Conservation (phyloP, 805 yeast genomes). For the Wickerhamiella sorbophila region DNA sequence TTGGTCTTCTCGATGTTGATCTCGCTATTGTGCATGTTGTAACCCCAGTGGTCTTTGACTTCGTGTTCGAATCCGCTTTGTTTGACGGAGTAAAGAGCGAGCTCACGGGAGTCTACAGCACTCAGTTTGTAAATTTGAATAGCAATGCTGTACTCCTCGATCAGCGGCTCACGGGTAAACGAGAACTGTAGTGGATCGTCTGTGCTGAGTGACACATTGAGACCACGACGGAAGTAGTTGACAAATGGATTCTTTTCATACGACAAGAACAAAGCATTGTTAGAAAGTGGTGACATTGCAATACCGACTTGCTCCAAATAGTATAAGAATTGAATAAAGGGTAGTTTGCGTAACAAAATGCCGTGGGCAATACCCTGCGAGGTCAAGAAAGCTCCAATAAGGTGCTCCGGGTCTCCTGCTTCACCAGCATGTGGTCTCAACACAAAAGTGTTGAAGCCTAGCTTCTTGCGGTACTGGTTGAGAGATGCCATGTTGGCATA, state of each 20-base stretch:
- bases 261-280: constrained; percentile 87
- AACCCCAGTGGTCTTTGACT: constrained; percentile 89
- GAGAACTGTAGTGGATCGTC: constrained; percentile 98
- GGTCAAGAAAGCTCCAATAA: constrained; percentile 75
- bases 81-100: constrained; percentile 80
- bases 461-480: constrained; percentile 63
- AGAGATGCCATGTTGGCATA: constrained; percentile 76
- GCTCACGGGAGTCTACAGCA: constrained; percentile 92
- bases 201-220: constrained; percentile 86
- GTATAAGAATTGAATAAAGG: constrained; percentile 85
- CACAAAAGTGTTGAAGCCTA: constrained; percentile 80
- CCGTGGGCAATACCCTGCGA: constrained; percentile 95
- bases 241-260: constrained; percentile 96
- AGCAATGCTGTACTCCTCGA: constrained; percentile 95
- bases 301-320: constrained; percentile 90
- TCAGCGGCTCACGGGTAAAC: constrained; percentile 91
- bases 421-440: constrained; percentile 97
- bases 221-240: constrained; percentile 78
- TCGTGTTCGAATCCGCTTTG: constrained; percentile 90
- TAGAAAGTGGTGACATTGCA: constrained; percentile 97
- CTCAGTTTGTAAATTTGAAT: constrained; percentile 93
- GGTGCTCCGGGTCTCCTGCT: constrained; percentile 99
- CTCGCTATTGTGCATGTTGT: constrained; percentile 44
- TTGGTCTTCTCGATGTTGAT: constrained; percentile 79
- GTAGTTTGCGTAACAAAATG: constrained; percentile 79